phyloP scores from a whole-genome alignment of 164 flowering plant species.

The Stephania cephalantha region DNA sequence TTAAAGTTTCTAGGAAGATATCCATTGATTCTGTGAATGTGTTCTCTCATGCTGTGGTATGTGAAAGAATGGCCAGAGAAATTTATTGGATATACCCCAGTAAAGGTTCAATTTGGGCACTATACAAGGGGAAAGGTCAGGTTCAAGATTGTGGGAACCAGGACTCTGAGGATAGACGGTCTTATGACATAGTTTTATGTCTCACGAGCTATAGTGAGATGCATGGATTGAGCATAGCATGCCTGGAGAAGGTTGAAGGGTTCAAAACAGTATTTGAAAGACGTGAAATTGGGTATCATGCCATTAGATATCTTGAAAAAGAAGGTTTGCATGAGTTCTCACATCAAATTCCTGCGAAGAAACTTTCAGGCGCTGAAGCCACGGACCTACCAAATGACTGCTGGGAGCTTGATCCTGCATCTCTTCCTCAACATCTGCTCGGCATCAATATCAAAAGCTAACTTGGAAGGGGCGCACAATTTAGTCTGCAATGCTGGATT shows the following conservation, averaged over 20 bases:
- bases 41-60: constrained; percentile 70
- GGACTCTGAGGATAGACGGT: constrained; percentile 16
- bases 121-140: constrained; percentile 34
- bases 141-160: constrained; percentile 23
- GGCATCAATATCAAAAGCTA: constrained; percentile 13
- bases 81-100: constrained; percentile 72
- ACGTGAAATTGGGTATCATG: constrained; percentile 61
- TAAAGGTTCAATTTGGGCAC: constrained; percentile 93
- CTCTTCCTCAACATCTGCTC: constrained; percentile 60
- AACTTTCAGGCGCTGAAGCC: constrained; percentile 59
- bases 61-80: constrained; percentile 76
- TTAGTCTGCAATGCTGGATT: background rate
- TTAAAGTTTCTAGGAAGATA: constrained; percentile 46
- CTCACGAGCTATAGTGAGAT: constrained; percentile 72
- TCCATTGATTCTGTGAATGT: constrained; percentile 44
- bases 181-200: constrained; percentile 57
- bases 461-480: constrained; percentile 7
- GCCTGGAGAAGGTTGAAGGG: constrained; percentile 79
- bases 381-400: constrained; percentile 44
- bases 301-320: constrained; percentile 61
- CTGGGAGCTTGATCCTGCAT: constrained; percentile 98
- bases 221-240: constrained; percentile 82
- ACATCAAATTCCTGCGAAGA: constrained; percentile 89
- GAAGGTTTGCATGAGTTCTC: constrained; percentile 54
- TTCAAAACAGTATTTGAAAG: constrained; percentile 72